These are phyloP conservation scores for Pseudoturritis turrita DNA, from an alignment of 345 rosid species.

Conservation along the genomic window DNA sequence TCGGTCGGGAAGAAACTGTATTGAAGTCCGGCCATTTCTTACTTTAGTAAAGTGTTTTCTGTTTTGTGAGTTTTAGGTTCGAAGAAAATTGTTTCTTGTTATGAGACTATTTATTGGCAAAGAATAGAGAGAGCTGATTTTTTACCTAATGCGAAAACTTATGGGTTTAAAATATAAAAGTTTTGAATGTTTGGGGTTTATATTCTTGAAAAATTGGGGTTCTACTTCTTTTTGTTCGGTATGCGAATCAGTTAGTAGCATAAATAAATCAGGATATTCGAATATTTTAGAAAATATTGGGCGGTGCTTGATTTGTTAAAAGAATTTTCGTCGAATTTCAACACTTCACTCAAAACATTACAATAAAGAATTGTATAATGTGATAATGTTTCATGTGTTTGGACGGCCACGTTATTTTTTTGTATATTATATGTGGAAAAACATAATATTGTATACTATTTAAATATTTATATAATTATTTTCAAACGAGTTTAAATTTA, in stretches of 20 bases:
- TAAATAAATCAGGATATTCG: constrained; percentile 21
- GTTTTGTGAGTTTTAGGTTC: constrained; percentile 1
- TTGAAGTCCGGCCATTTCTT: constrained; percentile 45
- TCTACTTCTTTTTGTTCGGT: neutral
- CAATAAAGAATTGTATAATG: neutral
- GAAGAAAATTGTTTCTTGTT: neutral
- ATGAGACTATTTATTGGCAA: constrained; percentile 24
- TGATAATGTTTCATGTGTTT: neutral
- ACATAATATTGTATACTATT: too few relatives aligned
- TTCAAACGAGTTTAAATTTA: too few relatives aligned
- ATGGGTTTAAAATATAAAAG: neutral
- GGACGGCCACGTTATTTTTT: neutral
- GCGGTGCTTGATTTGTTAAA: neutral
- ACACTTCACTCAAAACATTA: constrained; percentile 5
- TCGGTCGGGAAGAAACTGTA: constrained; percentile 53
- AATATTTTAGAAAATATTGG: neutral
- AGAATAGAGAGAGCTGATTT: neutral
- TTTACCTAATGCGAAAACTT: neutral
- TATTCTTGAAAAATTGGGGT: neutral
- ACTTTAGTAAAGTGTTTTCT: neutral
- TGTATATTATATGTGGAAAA: neutral
- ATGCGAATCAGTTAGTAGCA: neutral
- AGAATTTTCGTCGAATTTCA: neutral
- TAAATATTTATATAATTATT: too few relatives aligned
- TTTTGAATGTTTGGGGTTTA: neutral